Evolutionary conservation across 179 eudicot genomes (phyloP), one percentile per base, ranked within the genome.

Genomic region (Heliamphora pulchella): DNA sequence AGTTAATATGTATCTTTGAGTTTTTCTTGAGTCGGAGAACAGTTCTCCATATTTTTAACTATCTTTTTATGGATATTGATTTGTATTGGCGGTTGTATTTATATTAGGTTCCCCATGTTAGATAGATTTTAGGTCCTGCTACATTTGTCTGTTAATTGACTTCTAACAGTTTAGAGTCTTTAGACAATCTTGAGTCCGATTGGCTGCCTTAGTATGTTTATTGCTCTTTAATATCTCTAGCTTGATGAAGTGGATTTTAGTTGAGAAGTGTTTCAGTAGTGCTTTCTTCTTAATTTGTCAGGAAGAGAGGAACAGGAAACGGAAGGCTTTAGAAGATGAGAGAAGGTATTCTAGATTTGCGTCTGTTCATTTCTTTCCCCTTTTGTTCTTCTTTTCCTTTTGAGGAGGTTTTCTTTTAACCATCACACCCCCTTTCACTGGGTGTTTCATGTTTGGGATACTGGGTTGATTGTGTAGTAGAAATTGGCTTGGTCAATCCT

Each of bases 241-340:
- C 46, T 64, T 43, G 18, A 8, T 1, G n/a, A 1, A 1, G 6
- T 31, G 11, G 15, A 51, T 5, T 46, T n/a, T 55, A 11, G 58
- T 71, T 5, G 7, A 47, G 43, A 18, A 67, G 55, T 50, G 58
- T 74, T 74, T 78, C 43, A 77, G 63, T 48, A 63, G 75, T 75
- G 61, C 57, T 78, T 79, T 68, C 71, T 76, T 73, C 43, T 14
- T 69, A 22, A 70, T 82, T 67, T 86, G 63, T 75, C 94, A 96
- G 98, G 99, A 94, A 84, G 98, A 91, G 83, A 90, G 81, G 80
- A 88, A 88, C 84, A 87, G 86, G 81, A 88, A 88, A 84, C 89
- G 92, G 80, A 94, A 88, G 88, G 89, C 88, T 46, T 76, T 58
- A 69, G 98, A 92, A 83, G 98, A 91, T 74, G 94, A 92, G 78